Percentiles rank a stretch among this genome's conserved stretches.
Evolutionary conservation across 805 yeast genomes (phyloP).

Genomic region (Yarrowia keelungensis): DNA sequence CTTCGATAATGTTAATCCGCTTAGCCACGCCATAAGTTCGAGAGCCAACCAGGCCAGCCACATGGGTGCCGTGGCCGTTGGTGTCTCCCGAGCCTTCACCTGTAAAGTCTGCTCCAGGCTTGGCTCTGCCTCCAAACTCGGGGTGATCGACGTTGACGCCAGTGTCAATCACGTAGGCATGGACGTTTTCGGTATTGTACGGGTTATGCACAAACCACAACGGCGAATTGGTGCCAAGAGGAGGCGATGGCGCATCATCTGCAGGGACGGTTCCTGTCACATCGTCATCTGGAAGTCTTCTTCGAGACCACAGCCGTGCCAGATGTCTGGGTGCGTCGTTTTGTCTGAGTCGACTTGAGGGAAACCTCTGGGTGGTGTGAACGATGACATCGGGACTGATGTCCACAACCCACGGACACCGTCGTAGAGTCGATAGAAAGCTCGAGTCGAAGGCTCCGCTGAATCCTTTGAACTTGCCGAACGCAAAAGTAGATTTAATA

Average conservation of each 20-base stretch:
- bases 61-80: constrained; percentile 93
- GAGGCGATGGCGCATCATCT: constrained; percentile 27
- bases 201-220: constrained; percentile 35
- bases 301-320: constrained; percentile 32
- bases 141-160: constrained; percentile 60
- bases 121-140: constrained; percentile 56
- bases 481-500: constrained; percentile 29
- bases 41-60: constrained; percentile 88
- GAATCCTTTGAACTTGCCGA: constrained; percentile 31
- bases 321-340: constrained; percentile 29
- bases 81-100: constrained; percentile 63
- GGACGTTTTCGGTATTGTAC: constrained; percentile 51
- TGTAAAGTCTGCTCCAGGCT: constrained; percentile 57
- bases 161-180: constrained; percentile 82
- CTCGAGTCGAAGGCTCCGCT: constrained; percentile 28
- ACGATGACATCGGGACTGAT: constrained; percentile 29
- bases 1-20: constrained; percentile 65
- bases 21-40: constrained; percentile 84
- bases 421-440: constrained; percentile 17
- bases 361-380: constrained; percentile 18
- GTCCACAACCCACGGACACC: constrained; percentile 31
- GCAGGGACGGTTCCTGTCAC: constrained; percentile 8
- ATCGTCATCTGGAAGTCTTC: constrained; percentile 27
- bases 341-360: constrained; percentile 6
- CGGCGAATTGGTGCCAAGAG: constrained; percentile 30